Evolutionary conservation across 495 filamentous ascomycete species (phyloP), one percentile per base, ranked within the genome.

Genomic region (Daldinia childiae): DNA sequence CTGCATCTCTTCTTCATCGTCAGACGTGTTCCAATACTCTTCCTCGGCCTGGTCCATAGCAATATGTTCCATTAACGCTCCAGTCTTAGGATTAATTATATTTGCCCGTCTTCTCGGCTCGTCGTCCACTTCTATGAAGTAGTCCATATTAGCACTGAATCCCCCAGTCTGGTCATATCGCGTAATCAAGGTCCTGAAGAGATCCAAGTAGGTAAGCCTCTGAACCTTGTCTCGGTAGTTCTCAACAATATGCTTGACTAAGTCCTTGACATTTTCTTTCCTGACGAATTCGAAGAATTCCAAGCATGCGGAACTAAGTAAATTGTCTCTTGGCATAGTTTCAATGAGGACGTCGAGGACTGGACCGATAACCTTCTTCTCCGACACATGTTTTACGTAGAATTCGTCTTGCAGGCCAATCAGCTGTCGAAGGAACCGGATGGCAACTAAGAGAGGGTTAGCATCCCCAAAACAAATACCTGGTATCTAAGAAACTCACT

Each of bases 301-400:
- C 14, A 98, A 85, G 79, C 93, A 97, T n/a, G 94, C 95, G 14
- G 94, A 97, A 75, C 95, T 95, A 34, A 99, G 87, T 3, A 98
- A 85, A 75, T 98, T 99, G 78, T 99, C 94, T n/a, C 93, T 90
- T 1, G 93, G 93, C 89, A 98, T 94, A 2, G 95, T 97, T 72
- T 93, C 89, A 68, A 91, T 87, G 11, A 99, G 88, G 30, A 98
- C 90, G 70, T 96, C 89, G 27, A 99, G 86, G 60, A 98, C 95
- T 1, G 94, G 90, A 15, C 90, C 93, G 69, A 98, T 92, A 1
- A 95, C 90, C 68, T 88, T 88, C 74, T 95, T 90, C 73, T 93
- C 90, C 5, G 90, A 90, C 80, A 99, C 88, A 70, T 97, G 90
- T 59, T 90, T 91, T 78, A 92, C 90, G 81, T 97, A 97, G 74